These are phyloP conservation scores for Dovyalis caffra DNA, from an alignment of 345 rosid genomes.

Conservation along the genomic window DNA sequence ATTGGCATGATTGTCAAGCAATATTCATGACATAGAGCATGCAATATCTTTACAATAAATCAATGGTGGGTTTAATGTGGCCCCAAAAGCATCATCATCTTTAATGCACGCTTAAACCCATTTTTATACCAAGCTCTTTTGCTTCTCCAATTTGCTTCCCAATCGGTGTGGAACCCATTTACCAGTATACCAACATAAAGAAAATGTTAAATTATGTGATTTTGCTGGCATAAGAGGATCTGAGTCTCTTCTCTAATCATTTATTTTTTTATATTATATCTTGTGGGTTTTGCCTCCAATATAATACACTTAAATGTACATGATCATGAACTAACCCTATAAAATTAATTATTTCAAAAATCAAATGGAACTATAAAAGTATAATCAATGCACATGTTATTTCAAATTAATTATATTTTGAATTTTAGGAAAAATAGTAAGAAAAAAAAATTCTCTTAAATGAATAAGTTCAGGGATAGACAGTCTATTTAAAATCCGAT, in stretches of 20 bases:
- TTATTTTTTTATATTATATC: background rate
- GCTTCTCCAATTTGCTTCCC: background rate
- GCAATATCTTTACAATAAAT: background rate
- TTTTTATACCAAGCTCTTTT: background rate
- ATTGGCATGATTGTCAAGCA: background rate
- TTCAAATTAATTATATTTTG: too few relatives aligned
- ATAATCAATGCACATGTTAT: too few relatives aligned
- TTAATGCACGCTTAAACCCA: conserved; percentile 29
- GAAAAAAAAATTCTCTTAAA: too few relatives aligned
- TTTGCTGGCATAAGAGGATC: background rate
- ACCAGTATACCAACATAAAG: background rate
- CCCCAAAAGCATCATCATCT: conserved; percentile 18
- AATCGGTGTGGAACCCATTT: background rate
- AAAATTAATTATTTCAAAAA: too few relatives aligned
- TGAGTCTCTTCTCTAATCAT: background rate
- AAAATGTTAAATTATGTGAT: conserved; percentile 9
- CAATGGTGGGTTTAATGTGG: background rate
- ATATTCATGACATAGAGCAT: background rate
- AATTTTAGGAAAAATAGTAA: too few relatives aligned
- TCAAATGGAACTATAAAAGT: too few relatives aligned
- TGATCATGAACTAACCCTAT: too few relatives aligned
- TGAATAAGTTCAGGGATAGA: too few relatives aligned
- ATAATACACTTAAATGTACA: too few relatives aligned
- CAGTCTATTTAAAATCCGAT: too few relatives aligned
- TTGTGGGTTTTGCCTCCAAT: too few relatives aligned